Base-by-base conservation (phyloP, 164 flowering plant species). In the Santalum album region DNA sequence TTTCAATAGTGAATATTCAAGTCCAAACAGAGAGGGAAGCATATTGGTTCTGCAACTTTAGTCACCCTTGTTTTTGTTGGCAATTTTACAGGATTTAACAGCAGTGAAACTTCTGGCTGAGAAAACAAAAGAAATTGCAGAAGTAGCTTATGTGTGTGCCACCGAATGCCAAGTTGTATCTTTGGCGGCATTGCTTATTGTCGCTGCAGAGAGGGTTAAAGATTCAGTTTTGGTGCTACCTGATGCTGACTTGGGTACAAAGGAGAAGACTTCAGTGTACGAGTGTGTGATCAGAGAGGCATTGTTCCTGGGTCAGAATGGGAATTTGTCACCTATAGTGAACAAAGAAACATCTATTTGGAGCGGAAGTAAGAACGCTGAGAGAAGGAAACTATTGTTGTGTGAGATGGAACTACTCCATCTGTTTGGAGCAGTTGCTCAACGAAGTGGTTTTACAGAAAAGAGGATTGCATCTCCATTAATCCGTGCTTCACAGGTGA, bases 401-500 rank as follows among this genome's bases (percentile, higher is more conserved):
- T 25, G 61, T 32, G 83, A 72, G 72, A 74, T 78, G 19, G 83
- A 81, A 67, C 58, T 81, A 63, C 80, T 76, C 19, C 86, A 74
- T 67, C 65, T 74, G 40, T 78, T 74, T 42, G 81, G 72, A 1
- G 80, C 77, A 27, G 60, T 42, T 15, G 54, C 58, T 46, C 58
- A 42, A 16, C 19, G 38, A 12, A 58, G 38, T 17, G 47, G 45
- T 39, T 38, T 24, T 60, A 40, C 49, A 15, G 74, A 73, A 34
- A 64, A 54, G 53, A 72, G 58, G 66, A 57, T 46, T 36, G 45
- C 29, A 4, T 65, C 83, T 6, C 74, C 76, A 6, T 62, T 81
- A 2, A 65, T 81, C 27, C 65, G 53, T 32, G 83, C 77, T 1
- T 15, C 65, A 9, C 73, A 76, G 81, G 87, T 78, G 53, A 29